phyloP scores from a whole-genome alignment of 495 filamentous ascomycete genomes.

The Penicillium daleae region DNA sequence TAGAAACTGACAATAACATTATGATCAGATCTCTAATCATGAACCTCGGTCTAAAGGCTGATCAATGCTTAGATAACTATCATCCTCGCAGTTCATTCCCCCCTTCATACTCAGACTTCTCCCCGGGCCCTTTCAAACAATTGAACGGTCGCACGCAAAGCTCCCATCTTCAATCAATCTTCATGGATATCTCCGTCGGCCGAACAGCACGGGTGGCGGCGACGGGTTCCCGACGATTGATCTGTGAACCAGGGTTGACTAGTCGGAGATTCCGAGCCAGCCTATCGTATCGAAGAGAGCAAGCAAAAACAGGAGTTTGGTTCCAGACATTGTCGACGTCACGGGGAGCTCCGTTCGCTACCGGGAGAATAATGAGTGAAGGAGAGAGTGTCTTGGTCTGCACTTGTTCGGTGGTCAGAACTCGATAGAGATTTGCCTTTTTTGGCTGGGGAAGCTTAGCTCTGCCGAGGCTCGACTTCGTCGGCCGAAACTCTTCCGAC shows the following conservation, averaged over 20 bases:
- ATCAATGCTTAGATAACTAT: background rate
- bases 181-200: background rate
- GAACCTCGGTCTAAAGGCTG: background rate
- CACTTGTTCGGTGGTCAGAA: background rate
- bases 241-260: background rate
- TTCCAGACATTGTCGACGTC: background rate
- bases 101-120: background rate
- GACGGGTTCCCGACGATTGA: background rate
- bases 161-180: background rate
- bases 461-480: background rate
- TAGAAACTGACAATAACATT: background rate
- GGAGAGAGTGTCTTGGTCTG: background rate
- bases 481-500: background rate
- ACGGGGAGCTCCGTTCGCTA: background rate
- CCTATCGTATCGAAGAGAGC: background rate
- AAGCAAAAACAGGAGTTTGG: background rate
- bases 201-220: too few relatives aligned
- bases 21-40: background rate
- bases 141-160: background rate
- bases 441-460: background rate
- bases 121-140: background rate
- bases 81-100: background rate
- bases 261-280: background rate
- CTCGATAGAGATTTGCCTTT: background rate
- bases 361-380: background rate